Evolutionary conservation across 139 green algal species (phyloP).

Genomic region (Volvox reticuliferus): DNA sequence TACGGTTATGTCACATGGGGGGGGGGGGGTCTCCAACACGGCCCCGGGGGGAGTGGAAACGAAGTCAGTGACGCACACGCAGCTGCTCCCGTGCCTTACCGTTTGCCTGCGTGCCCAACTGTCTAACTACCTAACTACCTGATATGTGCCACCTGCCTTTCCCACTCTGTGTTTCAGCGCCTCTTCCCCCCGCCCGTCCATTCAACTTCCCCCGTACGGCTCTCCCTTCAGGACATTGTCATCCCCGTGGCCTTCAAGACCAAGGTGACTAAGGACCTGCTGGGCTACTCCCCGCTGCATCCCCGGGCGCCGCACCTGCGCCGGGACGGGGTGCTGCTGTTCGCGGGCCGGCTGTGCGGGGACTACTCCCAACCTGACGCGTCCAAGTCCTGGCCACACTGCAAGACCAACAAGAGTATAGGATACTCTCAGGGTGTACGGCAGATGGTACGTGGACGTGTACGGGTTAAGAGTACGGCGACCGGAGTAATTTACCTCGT

Average conservation of each 20-base stretch:
- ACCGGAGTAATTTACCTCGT: too few relatives aligned
- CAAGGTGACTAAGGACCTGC: background rate
- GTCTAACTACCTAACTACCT: too few relatives aligned
- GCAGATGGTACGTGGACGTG: conserved; percentile 6
- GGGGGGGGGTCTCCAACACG: too few relatives aligned
- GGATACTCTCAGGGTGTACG: conserved; percentile 27
- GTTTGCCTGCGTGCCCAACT: too few relatives aligned
- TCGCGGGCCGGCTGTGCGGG: conserved; percentile 43
- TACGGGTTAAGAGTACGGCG: too few relatives aligned
- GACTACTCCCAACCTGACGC: background rate
- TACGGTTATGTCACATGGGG: too few relatives aligned
- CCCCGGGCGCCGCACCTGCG: background rate
- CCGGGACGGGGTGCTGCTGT: conserved; percentile 9
- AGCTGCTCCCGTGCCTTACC: too few relatives aligned
- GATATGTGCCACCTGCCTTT: too few relatives aligned
- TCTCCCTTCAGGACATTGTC: conserved; percentile 15
- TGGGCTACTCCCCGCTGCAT: conserved; percentile 1
- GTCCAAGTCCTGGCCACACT: conserved; percentile 19
- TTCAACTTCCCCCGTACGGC: background rate
- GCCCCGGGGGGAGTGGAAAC: too few relatives aligned
- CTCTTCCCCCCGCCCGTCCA: background rate
- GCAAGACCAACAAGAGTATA: conserved; percentile 8
- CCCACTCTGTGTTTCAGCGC: too few relatives aligned
- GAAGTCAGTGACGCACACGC: too few relatives aligned
- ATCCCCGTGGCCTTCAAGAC: conserved; percentile 20